Evolutionary conservation across 768 basidiomycete genomes (phyloP), one percentile per base, ranked within the genome.

Genomic region (Crassisporium funariophilum): DNA sequence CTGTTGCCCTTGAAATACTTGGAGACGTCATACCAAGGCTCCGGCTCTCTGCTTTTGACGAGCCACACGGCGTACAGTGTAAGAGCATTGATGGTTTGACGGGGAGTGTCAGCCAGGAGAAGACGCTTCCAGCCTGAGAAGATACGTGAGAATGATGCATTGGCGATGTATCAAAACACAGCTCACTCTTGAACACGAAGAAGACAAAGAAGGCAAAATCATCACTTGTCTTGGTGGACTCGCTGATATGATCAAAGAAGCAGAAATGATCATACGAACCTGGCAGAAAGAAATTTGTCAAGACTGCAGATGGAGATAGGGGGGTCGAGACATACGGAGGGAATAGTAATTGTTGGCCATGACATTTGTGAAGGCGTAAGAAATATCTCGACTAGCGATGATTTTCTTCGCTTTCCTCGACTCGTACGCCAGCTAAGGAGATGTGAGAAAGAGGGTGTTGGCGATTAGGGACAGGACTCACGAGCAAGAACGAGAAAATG

Each of bases 191-290:
- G 81, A 99, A 98, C 1, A 88, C 89, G 71, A 99, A 99, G 82
- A 98, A 99, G 62, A 98, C 82, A 69, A 97, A 99, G 78, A 98
- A 98, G 24, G 95, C 95, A 68, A 99, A 94, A 61, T 97, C 92
- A 63, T 99, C 97, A 67, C 88, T 94, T 52, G 83, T 84, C 78
- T 95, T 98, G 22, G 93, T 94, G 20, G 97, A 98, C 61, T 91
- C 86, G 61, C 84, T 85, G 68, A 99, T 97, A 57, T 98, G 93
- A 57, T 90, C 86, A 65, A 98, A 98, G 76, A 99, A 94, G 69
- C 97, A 98, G 66, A 98, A 98, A 65, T 95, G 91, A 65, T 95
- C 87, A 67, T 98, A 99, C 33, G 89, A 92, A 43, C 91, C 93
- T 95, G 59, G 7, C 27, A n/a, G 35, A 44, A 23, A 46, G 31